phyloP scores from a whole-genome alignment of 352 stramenopile genomes.

The Pythium vanterpoolii region DNA sequence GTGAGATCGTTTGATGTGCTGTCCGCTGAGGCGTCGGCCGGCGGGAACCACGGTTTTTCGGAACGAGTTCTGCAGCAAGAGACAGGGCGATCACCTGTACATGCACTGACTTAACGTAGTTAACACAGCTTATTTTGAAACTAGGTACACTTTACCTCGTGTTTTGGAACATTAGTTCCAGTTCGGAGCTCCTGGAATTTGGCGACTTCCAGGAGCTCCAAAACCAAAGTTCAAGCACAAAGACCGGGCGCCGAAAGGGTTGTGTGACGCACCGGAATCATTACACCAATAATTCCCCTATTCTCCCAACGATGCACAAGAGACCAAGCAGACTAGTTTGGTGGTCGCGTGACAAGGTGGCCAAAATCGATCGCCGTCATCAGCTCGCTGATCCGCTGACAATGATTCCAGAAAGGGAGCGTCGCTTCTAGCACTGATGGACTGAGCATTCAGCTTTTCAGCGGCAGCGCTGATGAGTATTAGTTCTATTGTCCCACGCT shows the following conservation, averaged over 20 bases:
- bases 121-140: background rate
- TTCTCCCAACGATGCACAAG: background rate
- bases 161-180: background rate
- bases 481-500: too few relatives aligned
- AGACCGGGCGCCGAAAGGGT: background rate
- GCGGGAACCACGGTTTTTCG: too few relatives aligned
- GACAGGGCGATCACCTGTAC: too few relatives aligned
- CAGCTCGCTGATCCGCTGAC: background rate
- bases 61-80: too few relatives aligned
- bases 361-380: slow-evolving; percentile 1
- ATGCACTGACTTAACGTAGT: too few relatives aligned
- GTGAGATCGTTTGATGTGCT: too few relatives aligned
- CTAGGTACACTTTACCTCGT: too few relatives aligned
- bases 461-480: slow-evolving; percentile 4
- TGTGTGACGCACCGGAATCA: background rate
- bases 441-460: background rate
- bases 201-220: too few relatives aligned
- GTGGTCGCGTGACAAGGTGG: slow-evolving; percentile 15
- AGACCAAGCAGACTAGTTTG: slow-evolving; percentile 12
- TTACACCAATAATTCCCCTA: too few relatives aligned
- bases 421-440: background rate
- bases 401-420: background rate
- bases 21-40: too few relatives aligned
- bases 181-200: background rate
- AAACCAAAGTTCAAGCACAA: slow-evolving; percentile 4